These are phyloP conservation scores for Psidium guajava DNA, from an alignment of 345 rosid genomes.

Conservation along the genomic window DNA sequence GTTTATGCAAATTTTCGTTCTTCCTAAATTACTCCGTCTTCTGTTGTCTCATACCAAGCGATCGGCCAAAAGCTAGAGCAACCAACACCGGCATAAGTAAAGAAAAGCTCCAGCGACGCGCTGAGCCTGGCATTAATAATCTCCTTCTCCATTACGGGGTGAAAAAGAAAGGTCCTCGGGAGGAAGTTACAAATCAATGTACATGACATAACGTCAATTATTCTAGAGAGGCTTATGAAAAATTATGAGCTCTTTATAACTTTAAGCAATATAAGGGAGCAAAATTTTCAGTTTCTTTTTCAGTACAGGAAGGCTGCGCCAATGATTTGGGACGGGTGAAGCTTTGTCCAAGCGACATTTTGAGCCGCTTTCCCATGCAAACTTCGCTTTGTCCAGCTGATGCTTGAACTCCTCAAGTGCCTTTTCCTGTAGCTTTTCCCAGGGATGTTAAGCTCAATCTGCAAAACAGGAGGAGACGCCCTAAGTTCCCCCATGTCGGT, in stretches of 20 bases:
- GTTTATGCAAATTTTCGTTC: background rate
- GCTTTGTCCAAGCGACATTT: background rate
- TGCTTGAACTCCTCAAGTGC: slow-evolving; percentile 7
- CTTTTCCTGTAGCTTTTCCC: slow-evolving; percentile 40
- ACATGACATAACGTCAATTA: background rate
- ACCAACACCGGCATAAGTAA: background rate
- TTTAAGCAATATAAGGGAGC: background rate
- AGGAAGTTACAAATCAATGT: background rate
- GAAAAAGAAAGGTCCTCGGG: background rate
- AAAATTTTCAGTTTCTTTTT: background rate
- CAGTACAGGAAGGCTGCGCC: background rate
- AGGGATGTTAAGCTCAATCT: slow-evolving; percentile 80
- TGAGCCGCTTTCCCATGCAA: background rate
- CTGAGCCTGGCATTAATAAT: background rate
- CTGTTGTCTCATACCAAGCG: background rate
- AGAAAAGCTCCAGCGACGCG: background rate
- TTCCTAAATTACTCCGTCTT: background rate
- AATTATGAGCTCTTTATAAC: background rate
- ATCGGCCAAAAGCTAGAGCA: background rate
- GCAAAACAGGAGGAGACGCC: background rate
- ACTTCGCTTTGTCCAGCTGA: background rate
- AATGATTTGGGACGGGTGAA: background rate
- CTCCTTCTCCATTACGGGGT: background rate
- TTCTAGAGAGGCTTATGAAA: background rate
- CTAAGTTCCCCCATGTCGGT: background rate